These are phyloP conservation scores for Fusarium sp. DNA, from an alignment of 2,329 filamentous ascomycete species.

Conservation along the genomic window DNA sequence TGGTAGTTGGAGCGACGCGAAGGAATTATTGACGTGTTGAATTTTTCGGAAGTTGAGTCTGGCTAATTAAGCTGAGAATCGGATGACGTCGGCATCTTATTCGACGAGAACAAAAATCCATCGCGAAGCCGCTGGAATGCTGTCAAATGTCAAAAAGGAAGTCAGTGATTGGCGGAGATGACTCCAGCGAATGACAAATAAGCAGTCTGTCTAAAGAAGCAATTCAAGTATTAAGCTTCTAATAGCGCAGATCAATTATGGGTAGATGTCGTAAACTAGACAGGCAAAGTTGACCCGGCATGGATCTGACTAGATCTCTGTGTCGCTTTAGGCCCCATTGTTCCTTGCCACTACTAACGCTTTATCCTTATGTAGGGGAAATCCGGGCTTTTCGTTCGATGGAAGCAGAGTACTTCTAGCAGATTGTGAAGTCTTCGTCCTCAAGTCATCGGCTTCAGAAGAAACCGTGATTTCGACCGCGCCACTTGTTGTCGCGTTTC, in stretches of 20 bases:
- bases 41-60: too few relatives aligned
- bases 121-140: not conserved
- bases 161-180: not conserved
- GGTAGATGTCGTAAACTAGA: not conserved
- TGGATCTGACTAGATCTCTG: too few relatives aligned
- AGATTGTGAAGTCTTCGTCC: not conserved
- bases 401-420: not conserved
- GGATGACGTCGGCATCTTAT: not conserved
- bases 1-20: too few relatives aligned
- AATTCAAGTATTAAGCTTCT: not conserved
- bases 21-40: too few relatives aligned
- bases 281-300: not conserved
- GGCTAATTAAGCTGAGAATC: too few relatives aligned
- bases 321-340: not conserved
- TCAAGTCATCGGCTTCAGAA: not conserved
- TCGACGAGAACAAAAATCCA: not conserved
- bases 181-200: not conserved
- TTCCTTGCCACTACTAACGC: not conserved
- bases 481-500: not conserved
- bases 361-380: not conserved
- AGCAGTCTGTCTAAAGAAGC: not conserved
- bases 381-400: not conserved
- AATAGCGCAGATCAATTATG: not conserved
- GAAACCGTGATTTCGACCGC: not conserved
- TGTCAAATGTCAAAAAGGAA: not conserved